Percentiles rank a stretch among this genome's conserved stretches.
Evolutionary conservation across 768 basidiomycete species (phyloP).

Genomic region (Inosperma sp.): DNA sequence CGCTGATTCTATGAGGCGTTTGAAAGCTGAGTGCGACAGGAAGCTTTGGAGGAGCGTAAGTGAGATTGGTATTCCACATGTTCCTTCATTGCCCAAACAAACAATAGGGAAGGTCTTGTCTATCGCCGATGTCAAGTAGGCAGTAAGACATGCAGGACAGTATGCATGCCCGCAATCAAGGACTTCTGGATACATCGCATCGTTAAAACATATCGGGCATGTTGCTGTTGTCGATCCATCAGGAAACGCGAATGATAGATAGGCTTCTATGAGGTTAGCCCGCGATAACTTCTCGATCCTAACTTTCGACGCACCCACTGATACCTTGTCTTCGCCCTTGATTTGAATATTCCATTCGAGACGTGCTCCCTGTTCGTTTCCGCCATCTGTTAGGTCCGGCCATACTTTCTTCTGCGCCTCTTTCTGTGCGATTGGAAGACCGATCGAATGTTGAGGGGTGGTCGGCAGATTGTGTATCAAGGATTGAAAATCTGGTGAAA

Average conservation of each 20-base stretch:
- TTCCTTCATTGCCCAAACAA: slow-evolving; percentile 57
- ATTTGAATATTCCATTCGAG: slow-evolving; percentile 33
- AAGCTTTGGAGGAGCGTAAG: slow-evolving; percentile 47
- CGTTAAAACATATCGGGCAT: slow-evolving; percentile 56
- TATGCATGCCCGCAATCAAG: slow-evolving; percentile 48
- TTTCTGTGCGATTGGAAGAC: slow-evolving; percentile 45
- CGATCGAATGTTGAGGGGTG: slow-evolving; percentile 46
- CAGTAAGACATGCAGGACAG: slow-evolving; percentile 46
- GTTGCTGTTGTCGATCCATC: slow-evolving; percentile 31
- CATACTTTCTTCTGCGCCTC: slow-evolving; percentile 45
- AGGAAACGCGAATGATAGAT: slow-evolving; percentile 34
- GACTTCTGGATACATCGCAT: slow-evolving; percentile 33
- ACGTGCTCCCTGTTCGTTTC: slow-evolving; percentile 19
- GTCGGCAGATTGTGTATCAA: slow-evolving; percentile 41
- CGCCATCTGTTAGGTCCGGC: slow-evolving; percentile 40
- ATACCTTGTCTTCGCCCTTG: slow-evolving; percentile 46
- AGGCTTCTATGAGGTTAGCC: slow-evolving; percentile 44
- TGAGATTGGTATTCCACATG: slow-evolving; percentile 49
- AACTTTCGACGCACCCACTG: slow-evolving; percentile 53
- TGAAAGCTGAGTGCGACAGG: slow-evolving; percentile 46
- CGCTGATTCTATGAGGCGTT: slow-evolving; percentile 48
- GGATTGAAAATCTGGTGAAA: slow-evolving; percentile 24
- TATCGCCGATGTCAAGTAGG: slow-evolving; percentile 42
- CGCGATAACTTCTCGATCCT: slow-evolving; percentile 49
- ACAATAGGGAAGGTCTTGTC: slow-evolving; percentile 51